A percentile compares a stretch with the other conserved stretches of the same genome.
Evolutionary conservation across 208 protist genomes (phyloP).

Genomic region (Wallacemonas collosoma): DNA sequence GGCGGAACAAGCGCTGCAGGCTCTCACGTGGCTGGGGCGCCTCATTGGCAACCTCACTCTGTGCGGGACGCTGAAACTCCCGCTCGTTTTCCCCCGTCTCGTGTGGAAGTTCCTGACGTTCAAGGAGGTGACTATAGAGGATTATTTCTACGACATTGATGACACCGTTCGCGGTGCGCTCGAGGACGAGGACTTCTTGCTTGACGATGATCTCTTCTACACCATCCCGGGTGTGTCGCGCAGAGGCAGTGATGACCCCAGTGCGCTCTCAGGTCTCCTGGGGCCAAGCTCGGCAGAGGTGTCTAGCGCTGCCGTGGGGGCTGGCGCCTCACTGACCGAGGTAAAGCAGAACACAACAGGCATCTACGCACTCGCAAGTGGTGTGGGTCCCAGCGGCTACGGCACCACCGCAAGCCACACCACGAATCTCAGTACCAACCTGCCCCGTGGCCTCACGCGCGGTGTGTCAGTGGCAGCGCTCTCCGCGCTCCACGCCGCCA

Average conservation of each 20-base stretch:
- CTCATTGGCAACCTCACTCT: constrained; percentile 85
- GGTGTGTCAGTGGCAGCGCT: constrained; percentile 31
- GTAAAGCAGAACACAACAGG: background rate
- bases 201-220: constrained; percentile 69
- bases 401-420: no score
- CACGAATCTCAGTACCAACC: no score
- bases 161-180: constrained; percentile 73
- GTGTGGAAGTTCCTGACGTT: constrained; percentile 89
- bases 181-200: constrained; percentile 76
- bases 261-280: background rate
- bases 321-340: background rate
- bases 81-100: constrained; percentile 72
- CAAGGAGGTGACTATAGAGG: constrained; percentile 61
- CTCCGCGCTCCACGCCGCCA: constrained; percentile 11
- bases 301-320: background rate
- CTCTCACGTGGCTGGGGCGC: constrained; percentile 82
- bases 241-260: background rate
- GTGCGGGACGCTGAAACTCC: constrained; percentile 76
- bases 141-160: constrained; percentile 86
- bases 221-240: constrained; percentile 39
- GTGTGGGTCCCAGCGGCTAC: no score
- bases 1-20: background rate
- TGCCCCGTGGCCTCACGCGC: background rate
- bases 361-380: background rate
- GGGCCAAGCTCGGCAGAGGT: background rate